A percentile compares a stretch with the other conserved stretches of the same genome.
Evolutionary conservation across 2,329 filamentous ascomycete species (phyloP).

Genomic region (Acephala macrosclerotiorum): DNA sequence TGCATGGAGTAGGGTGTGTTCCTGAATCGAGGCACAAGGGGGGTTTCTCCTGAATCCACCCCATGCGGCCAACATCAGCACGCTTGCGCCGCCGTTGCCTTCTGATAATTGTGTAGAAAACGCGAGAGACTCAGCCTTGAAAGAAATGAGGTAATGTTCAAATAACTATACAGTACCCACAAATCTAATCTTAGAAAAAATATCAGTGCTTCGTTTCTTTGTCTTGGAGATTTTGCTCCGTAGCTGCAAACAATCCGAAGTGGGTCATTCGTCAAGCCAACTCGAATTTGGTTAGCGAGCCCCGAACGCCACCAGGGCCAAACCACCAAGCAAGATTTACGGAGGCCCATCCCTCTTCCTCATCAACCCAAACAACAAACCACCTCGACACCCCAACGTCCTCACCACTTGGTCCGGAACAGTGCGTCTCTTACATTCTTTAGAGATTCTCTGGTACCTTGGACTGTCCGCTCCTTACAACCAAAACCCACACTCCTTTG

Average conservation of each 20-base stretch:
- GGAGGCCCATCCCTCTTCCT: constrained; percentile 6
- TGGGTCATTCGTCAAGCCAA: neutral
- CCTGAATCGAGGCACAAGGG: constrained; percentile 6
- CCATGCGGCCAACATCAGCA: neutral
- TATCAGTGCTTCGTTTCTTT: constrained; percentile 9
- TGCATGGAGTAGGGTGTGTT: constrained; percentile 7
- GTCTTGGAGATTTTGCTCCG: neutral
- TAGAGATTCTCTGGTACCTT: constrained; percentile 26
- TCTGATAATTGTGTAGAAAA: neutral
- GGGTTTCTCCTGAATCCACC: constrained; percentile 4
- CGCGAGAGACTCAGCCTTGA: neutral
- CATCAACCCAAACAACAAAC: constrained; percentile 14
- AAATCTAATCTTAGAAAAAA: constrained; percentile 20
- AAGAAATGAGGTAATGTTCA: too few species aligned
- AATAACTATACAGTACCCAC: constrained; percentile 1
- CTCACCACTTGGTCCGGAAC: constrained; percentile 21
- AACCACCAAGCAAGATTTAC: constrained; percentile 4
- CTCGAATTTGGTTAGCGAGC: neutral
- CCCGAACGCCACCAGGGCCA: neutral
- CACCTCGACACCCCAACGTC: constrained; percentile 4
- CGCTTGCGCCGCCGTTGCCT: neutral
- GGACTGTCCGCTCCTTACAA: constrained; percentile 32
- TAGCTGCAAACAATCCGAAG: neutral
- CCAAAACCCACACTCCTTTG: constrained; percentile 27
- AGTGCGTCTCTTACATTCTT: constrained; percentile 21